Percentiles rank a stretch among this genome's conserved stretches.
phyloP scores from a whole-genome alignment of 2,329 filamentous ascomycete species.

The Fusarium agapanthi region DNA sequence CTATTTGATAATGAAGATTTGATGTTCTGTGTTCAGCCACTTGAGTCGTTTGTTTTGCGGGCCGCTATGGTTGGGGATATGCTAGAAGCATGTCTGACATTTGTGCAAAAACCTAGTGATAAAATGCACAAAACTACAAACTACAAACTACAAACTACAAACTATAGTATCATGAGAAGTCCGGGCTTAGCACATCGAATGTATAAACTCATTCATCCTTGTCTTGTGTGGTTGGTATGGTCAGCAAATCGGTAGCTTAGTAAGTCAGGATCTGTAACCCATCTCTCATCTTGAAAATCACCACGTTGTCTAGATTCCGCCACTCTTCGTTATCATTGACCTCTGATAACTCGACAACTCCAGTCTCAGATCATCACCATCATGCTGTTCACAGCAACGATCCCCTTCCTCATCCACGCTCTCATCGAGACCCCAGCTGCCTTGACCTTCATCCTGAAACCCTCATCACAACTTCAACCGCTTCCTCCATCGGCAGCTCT shows the following conservation, averaged over 20 bases:
- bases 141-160: too few relatives aligned
- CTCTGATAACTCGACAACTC: not conserved
- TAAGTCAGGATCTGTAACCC: not conserved
- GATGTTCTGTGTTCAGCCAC: not conserved
- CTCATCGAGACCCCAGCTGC: constrained; percentile 54
- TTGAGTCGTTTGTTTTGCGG: not conserved
- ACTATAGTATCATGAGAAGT: not conserved
- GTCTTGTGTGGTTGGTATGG: not conserved
- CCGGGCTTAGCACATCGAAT: not conserved
- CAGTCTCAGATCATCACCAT: not conserved
- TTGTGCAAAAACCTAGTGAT: not conserved
- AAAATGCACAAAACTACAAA: not conserved
- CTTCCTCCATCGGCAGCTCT: constrained; percentile 53
- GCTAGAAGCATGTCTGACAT: not conserved
- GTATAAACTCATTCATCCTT: not conserved
- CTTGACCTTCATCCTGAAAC: constrained; percentile 55
- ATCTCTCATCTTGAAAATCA: not conserved
- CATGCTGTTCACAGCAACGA: constrained; percentile 12
- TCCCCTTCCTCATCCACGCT: constrained; percentile 51
- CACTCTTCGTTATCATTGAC: not conserved
- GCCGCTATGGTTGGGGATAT: not conserved
- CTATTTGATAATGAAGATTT: not conserved
- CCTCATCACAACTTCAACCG: constrained; percentile 53
- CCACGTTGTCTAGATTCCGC: not conserved
- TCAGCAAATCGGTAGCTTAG: constrained; percentile 1